A percentile compares a stretch with the other conserved stretches of the same genome.
phyloP scores from a whole-genome alignment of 257 asterid species.

The Linaria vulgaris region DNA sequence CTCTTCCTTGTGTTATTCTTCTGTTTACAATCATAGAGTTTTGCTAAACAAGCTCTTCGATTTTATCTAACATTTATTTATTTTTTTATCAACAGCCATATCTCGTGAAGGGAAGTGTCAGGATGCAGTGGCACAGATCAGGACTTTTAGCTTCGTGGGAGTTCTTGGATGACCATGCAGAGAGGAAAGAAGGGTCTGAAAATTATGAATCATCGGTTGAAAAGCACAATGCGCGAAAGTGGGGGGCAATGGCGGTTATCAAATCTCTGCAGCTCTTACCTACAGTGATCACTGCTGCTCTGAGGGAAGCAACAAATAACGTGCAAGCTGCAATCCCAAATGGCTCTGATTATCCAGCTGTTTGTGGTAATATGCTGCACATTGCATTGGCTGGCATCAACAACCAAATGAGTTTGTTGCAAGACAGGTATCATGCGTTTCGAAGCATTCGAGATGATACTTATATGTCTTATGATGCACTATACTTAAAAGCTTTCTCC shows the following conservation, averaged over 20 bases:
- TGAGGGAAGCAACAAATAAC: conserved; percentile 76
- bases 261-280: conserved; percentile 93
- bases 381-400: conserved; percentile 93
- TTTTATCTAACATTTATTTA: conserved; percentile 28
- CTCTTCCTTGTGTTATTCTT: no score
- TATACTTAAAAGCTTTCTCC: conserved; percentile 1
- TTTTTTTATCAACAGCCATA: conserved; percentile 68
- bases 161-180: conserved; percentile 75
- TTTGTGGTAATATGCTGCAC: conserved; percentile 87
- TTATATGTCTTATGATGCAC: neutral
- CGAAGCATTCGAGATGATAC: no score
- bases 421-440: conserved; percentile 70
- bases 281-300: conserved; percentile 69
- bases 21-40: neutral
- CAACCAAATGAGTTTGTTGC: conserved; percentile 94
- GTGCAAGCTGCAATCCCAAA: conserved; percentile 35
- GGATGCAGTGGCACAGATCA: conserved; percentile 99
- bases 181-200: conserved; percentile 46
- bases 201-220: conserved; percentile 46
- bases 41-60: conserved; percentile 7
- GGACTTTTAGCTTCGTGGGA: conserved; percentile 99
- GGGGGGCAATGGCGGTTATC: conserved; percentile 98
- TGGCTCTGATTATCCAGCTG: conserved; percentile 38
- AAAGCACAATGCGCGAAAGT: conserved; percentile 61
- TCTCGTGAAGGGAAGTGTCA: conserved; percentile 89